Conservation (phyloP, 805 yeast species). For the Maudiozyma barnettii region DNA sequence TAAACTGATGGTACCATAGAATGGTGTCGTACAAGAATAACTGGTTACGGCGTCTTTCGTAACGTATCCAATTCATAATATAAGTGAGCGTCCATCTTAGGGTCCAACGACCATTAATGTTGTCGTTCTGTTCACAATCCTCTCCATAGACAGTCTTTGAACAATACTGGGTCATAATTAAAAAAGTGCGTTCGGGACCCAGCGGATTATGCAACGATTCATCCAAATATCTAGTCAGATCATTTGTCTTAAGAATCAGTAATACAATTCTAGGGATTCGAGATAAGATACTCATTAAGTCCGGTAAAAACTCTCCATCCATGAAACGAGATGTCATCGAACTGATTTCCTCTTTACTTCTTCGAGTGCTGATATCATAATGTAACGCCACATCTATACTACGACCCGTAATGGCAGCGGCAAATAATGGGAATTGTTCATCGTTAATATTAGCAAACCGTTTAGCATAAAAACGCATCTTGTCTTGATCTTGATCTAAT, state of each 20-base stretch:
- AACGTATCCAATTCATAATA: constrained; percentile 19
- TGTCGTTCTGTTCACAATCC: constrained; percentile 34
- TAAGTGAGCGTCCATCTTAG: constrained; percentile 18
- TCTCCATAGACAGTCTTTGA: constrained; percentile 72
- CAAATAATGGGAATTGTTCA: constrained; percentile 71
- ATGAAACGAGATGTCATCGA: constrained; percentile 56
- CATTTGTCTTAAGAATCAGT: constrained; percentile 86
- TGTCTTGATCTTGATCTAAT: constrained; percentile 54
- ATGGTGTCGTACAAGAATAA: constrained; percentile 22
- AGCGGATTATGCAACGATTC: constrained; percentile 72
- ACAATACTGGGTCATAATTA: constrained; percentile 86
- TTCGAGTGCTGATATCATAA: constrained; percentile 45
- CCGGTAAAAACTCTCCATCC: constrained; percentile 56
- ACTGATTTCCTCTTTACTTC: constrained; percentile 55
- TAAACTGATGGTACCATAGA: constrained; percentile 15
- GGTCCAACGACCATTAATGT: constrained; percentile 17
- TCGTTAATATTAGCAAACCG: constrained; percentile 70
- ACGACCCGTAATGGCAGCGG: constrained; percentile 92
- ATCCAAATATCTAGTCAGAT: constrained; percentile 80
- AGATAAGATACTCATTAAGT: constrained; percentile 70
- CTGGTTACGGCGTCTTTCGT: constrained; percentile 22
- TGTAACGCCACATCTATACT: constrained; percentile 68
- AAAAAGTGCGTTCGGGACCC: constrained; percentile 79
- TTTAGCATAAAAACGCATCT: constrained; percentile 66
- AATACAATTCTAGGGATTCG: constrained; percentile 78